Conservation (phyloP, 1,284 basidiomycete species). For the Cryptococcus sp. region DNA sequence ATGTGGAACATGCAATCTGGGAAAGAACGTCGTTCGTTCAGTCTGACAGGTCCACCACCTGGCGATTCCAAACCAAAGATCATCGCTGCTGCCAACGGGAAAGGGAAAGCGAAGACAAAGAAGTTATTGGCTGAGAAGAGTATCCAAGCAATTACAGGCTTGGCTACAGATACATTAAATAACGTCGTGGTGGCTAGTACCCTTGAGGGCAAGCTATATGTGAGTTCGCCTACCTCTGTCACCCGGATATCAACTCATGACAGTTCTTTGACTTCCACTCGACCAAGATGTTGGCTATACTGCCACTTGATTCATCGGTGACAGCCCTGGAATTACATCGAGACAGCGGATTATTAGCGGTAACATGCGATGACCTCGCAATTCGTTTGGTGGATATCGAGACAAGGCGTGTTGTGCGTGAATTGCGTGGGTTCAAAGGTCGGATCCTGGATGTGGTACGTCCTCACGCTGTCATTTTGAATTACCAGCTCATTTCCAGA, state of each 20-base stretch:
- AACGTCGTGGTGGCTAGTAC: constrained; percentile 75
- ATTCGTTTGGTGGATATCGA: constrained; percentile 89
- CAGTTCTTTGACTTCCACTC: constrained; percentile 97
- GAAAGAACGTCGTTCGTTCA: constrained; percentile 72
- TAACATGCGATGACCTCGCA: constrained; percentile 77
- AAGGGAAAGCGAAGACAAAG: constrained; percentile 46
- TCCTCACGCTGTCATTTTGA: constrained; percentile 10
- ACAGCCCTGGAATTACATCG: constrained; percentile 73
- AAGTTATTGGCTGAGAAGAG: constrained; percentile 49
- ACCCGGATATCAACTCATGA: background rate
- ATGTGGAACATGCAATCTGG: constrained; percentile 98
- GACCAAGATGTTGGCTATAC: constrained; percentile 63
- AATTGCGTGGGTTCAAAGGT: constrained; percentile 73
- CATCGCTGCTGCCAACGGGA: constrained; percentile 25
- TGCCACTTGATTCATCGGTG: constrained; percentile 65
- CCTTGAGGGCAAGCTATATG: constrained; percentile 80
- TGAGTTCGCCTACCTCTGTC: constrained; percentile 55
- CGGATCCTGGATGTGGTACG: constrained; percentile 77
- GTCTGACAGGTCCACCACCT: constrained; percentile 57
- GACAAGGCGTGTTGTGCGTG: constrained; percentile 79
- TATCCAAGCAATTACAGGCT: constrained; percentile 66
- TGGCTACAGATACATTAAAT: constrained; percentile 84
- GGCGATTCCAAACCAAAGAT: constrained; percentile 52
- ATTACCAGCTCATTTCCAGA: constrained; percentile 49
- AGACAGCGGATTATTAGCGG: constrained; percentile 80